Conservation (phyloP, 75 land plant genomes). For the Selaginella tamariscina region DNA sequence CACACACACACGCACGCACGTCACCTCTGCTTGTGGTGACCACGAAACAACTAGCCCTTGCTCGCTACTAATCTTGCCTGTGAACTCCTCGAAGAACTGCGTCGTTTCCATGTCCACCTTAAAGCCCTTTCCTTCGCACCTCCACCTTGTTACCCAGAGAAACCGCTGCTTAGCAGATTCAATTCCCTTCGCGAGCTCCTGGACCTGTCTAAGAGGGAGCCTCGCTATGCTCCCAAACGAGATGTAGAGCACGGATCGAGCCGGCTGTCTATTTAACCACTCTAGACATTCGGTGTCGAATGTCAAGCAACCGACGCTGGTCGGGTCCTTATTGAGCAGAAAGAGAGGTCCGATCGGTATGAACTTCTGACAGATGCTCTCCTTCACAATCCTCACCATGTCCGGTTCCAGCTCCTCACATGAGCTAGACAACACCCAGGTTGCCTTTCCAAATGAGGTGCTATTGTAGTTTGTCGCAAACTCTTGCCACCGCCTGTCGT, state of each 20-base stretch:
- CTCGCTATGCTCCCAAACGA: slow-evolving; percentile 25
- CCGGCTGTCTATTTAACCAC: slow-evolving; percentile 24
- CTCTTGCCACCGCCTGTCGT: background rate
- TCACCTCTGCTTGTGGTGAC: background rate
- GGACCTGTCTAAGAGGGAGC: slow-evolving; percentile 16
- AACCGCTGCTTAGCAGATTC: slow-evolving; percentile 18
- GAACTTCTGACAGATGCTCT: background rate
- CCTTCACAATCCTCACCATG: background rate
- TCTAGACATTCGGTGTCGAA: background rate
- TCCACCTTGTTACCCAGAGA: slow-evolving; percentile 13
- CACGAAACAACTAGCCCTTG: background rate
- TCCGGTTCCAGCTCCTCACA: background rate
- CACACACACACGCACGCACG: too few species aligned
- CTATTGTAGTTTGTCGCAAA: background rate
- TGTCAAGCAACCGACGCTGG: background rate
- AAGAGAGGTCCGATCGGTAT: background rate
- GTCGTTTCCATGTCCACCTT: too few species aligned
- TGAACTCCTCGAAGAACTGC: background rate
- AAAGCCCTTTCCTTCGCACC: too few species aligned
- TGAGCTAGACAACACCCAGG: background rate
- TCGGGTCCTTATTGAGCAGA: background rate
- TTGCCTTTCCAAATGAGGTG: background rate
- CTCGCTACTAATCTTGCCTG: background rate
- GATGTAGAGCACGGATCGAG: slow-evolving; percentile 28
- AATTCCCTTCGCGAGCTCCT: slow-evolving; percentile 24